Conservation (phyloP, 192 early-diverging fungal species). For the Cetraspora pellucida region DNA sequence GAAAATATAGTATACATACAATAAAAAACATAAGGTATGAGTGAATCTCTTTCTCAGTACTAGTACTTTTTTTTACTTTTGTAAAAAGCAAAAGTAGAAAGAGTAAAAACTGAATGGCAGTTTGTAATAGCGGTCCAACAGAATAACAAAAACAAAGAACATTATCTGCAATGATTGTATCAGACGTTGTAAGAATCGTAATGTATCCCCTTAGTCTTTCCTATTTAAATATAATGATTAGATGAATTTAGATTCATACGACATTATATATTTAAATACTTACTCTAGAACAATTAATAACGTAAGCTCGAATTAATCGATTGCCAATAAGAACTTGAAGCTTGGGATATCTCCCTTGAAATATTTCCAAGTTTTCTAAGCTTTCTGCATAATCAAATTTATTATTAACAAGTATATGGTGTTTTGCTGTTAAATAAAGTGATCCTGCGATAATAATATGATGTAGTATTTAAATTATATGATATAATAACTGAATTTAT, state of each 20-base stretch:
- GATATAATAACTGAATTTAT: neutral
- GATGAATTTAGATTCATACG: neutral
- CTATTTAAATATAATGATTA: neutral
- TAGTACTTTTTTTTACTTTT: neutral
- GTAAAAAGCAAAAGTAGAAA: neutral
- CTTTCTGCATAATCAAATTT: conserved; percentile 1
- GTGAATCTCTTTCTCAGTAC: neutral
- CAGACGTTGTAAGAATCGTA: neutral
- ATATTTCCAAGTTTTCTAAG: no score
- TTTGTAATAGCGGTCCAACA: neutral
- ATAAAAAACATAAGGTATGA: neutral
- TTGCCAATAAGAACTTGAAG: neutral
- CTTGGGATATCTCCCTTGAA: neutral
- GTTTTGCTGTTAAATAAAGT: neutral
- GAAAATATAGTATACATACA: no score
- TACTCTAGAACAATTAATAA: neutral
- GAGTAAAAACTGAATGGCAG: neutral
- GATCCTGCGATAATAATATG: neutral
- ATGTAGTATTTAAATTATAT: neutral
- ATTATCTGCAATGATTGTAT: neutral
- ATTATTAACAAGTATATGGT: neutral
- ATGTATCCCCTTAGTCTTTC: neutral
- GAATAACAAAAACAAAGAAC: neutral
- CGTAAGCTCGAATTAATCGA: neutral
- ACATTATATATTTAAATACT: neutral